Conservation (phyloP, 106 monocot genomes). For the Gastrodia elata region DNA sequence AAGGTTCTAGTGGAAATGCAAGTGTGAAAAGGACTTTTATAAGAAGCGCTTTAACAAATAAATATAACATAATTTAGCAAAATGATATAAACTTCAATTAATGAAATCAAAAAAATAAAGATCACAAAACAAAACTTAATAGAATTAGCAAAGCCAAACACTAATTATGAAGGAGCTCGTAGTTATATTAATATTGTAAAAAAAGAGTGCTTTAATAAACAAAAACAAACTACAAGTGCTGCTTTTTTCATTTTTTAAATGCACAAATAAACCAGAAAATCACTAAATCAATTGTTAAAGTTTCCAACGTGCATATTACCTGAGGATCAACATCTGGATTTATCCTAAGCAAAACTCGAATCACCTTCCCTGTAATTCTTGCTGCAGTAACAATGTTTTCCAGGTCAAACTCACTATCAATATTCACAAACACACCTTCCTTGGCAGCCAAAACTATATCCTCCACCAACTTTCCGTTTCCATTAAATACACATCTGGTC, state of each 20-base stretch:
- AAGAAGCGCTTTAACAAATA: no score
- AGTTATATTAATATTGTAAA: background rate
- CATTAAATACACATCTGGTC: conserved; percentile 94
- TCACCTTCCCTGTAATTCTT: conserved; percentile 64
- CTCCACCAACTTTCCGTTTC: conserved; percentile 85
- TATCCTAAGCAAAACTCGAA: conserved; percentile 84
- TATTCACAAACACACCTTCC: conserved; percentile 86
- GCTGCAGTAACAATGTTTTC: conserved; percentile 84
- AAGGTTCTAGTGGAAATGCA: background rate
- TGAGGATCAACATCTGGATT: conserved; percentile 99
- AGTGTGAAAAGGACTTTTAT: no score
- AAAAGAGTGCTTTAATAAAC: background rate
- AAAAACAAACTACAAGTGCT: background rate
- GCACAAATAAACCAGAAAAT: background rate
- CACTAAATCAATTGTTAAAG: background rate
- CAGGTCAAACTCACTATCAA: conserved; percentile 96
- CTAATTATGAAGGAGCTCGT: background rate
- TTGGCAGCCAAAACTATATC: conserved; percentile 85
- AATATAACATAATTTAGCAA: no score
- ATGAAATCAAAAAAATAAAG: background rate
- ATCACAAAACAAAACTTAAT: background rate
- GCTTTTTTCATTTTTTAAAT: background rate
- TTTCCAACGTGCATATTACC: conserved; percentile 20
- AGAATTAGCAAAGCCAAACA: background rate
- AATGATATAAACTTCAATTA: background rate